Evolutionary conservation across 192 early-diverging fungal species (phyloP), one percentile per base, ranked within the genome.

Genomic region (Thamnidium elegans): DNA sequence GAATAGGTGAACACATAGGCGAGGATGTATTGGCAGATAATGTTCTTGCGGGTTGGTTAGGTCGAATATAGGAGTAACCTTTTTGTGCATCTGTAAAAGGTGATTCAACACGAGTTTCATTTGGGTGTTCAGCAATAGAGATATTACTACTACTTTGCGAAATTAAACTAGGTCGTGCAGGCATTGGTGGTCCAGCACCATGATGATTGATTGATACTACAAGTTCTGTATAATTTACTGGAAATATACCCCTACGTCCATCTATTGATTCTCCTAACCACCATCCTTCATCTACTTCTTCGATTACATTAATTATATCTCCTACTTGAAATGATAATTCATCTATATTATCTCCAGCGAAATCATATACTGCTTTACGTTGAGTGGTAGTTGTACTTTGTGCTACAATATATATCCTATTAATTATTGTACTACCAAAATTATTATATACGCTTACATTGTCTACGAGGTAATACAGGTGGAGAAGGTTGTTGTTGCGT

Each of bases 261-360:
- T 39, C 36, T 50, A 15, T 31, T 74, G 67, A 90, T 70, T 89
- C 87, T 26, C 96, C 96, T 32, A 87, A 76, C 94, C 95, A 96
- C 96, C 96, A 99, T 0, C 95, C 95, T 46, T 92, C 90, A 65
- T 96, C 93, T 45, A 96, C 88, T 68, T 93, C 90, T 55, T 90
- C 89, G 1, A 86, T 79, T 3, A 99, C 89, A 30, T 84, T 86
- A 67, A 99, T 89, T 50, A 96, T 79, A 61, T 99, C 95, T 5
- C 93, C 95, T 50, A 84, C 88, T 9, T 83, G 80, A 44, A 99
- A 84, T 54, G 87, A 71, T 17, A 98, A 83, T 68, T 98, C 96
- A 26, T 88, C 91, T 15, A 79, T 78, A 31, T 81, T 88, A 56
- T 88, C 88, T 6, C 87, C 91, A 54, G 88, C 87, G 77, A 95